Conservation (phyloP, 495 filamentous ascomycete genomes). For the Aspergillus affinis region DNA sequence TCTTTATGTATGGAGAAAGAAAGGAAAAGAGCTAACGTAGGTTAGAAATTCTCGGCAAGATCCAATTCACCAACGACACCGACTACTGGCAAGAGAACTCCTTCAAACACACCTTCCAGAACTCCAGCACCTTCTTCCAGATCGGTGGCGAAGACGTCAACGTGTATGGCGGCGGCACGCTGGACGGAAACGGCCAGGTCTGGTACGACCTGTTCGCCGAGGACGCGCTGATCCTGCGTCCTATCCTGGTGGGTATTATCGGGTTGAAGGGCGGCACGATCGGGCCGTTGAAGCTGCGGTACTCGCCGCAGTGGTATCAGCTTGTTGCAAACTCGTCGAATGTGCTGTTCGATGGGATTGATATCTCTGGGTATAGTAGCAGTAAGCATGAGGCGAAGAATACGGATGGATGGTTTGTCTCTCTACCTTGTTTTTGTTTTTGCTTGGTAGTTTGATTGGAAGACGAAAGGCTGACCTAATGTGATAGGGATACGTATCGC, state of each 20-base stretch:
- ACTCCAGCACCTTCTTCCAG: slow-evolving; percentile 67
- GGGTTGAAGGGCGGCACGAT: slow-evolving; percentile 61
- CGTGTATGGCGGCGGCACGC: slow-evolving; percentile 61
- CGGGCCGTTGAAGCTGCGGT: slow-evolving; percentile 59
- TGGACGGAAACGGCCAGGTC: slow-evolving; percentile 67
- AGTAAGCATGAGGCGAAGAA: slow-evolving; percentile 61
- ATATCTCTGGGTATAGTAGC: slow-evolving; percentile 56
- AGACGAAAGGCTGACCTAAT: background rate
- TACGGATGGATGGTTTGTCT: slow-evolving; percentile 58
- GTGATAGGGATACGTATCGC: slow-evolving; percentile 59
- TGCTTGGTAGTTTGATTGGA: background rate
- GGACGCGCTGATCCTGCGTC: slow-evolving; percentile 56
- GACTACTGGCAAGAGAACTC: slow-evolving; percentile 64
- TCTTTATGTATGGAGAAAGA: background rate
- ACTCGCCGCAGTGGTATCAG: slow-evolving; percentile 67
- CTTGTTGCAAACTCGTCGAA: slow-evolving; percentile 67
- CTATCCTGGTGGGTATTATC: slow-evolving; percentile 62
- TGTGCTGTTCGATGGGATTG: slow-evolving; percentile 64
- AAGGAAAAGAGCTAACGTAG: slow-evolving; percentile 6
- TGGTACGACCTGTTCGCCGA: slow-evolving; percentile 65
- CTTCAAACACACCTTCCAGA: slow-evolving; percentile 63
- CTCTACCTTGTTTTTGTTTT: background rate
- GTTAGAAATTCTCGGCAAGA: slow-evolving; percentile 52
- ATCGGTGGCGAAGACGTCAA: slow-evolving; percentile 68
- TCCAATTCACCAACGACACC: slow-evolving; percentile 64